Evolutionary conservation across 306 rosid genomes (phyloP), one percentile per base, ranked within the genome.

Genomic region (Gillenia trifoliata): DNA sequence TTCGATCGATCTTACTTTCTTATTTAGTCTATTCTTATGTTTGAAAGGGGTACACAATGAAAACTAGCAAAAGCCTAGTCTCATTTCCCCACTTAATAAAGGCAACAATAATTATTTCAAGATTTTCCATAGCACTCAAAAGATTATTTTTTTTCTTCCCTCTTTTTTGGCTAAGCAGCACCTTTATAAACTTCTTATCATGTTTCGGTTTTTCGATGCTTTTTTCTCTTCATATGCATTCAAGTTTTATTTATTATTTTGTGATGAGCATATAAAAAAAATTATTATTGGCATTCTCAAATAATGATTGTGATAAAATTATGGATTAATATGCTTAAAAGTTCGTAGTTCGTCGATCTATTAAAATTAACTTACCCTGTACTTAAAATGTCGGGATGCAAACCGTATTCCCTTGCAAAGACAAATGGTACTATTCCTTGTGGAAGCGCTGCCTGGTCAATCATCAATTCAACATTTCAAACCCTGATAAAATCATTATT

Each of bases 391-490:
- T 83, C 82, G 5, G 86, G 79, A 72, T 83, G 86, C 54, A 83
- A 47, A 16, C 86, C 86, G 47, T 83, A 83, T 43, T 83, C 86
- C 66, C 86, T 76, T 56, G 84, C 86, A 43, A 83, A 83, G 16
- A 83, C 86, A 64, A 83, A 79, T 11, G 86, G 86, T 34, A 83
- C 86, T 8, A 83, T 83, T 70, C 86, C 86, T 79, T 83, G 86
- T 16, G 86, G 86, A 72, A 83, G 86, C 57, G 86, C 86, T 61
- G 86, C 86, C 86, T 83, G 66, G 3, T 59, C 3, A 55, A 26
- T 13, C 19, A 56, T 29, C 33, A 49, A 13, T 3, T 36, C n/a
- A 40, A 45, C 22, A 76, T n/a, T 72, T 41, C 56, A 55, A 6
- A 16, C 0, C 26, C 11, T 22, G 2, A 55, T 55, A 1, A 55